Conservation (phyloP, 2,329 filamentous ascomycete genomes). For the Fusarium poae region DNA sequence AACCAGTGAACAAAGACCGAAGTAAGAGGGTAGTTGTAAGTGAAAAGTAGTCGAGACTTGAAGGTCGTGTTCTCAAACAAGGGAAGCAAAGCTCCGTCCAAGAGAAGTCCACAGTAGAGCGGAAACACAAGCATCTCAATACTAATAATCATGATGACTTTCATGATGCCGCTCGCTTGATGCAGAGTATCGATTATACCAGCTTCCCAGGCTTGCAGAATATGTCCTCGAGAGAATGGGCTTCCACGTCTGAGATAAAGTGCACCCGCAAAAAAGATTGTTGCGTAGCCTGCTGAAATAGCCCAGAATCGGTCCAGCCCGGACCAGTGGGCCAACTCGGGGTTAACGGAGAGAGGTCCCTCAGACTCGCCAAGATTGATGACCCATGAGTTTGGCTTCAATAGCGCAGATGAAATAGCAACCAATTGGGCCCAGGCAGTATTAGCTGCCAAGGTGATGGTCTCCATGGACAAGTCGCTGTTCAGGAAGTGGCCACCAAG, state of each 20-base stretch:
- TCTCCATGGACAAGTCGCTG: conserved; percentile 26
- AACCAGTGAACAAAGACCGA: conserved; percentile 99
- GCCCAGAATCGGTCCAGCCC: conserved; percentile 75
- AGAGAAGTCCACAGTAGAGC: conserved; percentile 90
- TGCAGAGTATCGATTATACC: conserved; percentile 84
- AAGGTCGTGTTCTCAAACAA: conserved; percentile 87
- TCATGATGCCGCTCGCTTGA: conserved; percentile 96
- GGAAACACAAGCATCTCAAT: conserved; percentile 99
- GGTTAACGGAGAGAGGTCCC: conserved; percentile 59
- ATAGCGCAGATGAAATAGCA: conserved; percentile 48
- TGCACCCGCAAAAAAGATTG: conserved; percentile 79
- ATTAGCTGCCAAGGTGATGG: conserved; percentile 18
- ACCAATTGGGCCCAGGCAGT: conserved; percentile 36
- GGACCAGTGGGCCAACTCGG: conserved; percentile 75
- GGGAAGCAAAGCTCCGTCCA: conserved; percentile 89
- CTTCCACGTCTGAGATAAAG: conserved; percentile 82
- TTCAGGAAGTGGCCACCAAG: conserved; percentile 58
- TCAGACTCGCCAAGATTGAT: conserved; percentile 66
- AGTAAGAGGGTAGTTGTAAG: conserved; percentile 82
- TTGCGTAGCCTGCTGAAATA: conserved; percentile 83
- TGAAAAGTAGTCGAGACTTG: conserved; percentile 82
- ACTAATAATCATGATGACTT: conserved; percentile 97
- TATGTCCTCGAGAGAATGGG: conserved; percentile 71
- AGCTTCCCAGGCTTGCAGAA: conserved; percentile 77
- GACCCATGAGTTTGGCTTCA: conserved; percentile 69